Percentiles rank a stretch among this genome's conserved stretches.
phyloP scores from a whole-genome alignment of 805 yeast species.

The Wickerhamiella occidentalis region DNA sequence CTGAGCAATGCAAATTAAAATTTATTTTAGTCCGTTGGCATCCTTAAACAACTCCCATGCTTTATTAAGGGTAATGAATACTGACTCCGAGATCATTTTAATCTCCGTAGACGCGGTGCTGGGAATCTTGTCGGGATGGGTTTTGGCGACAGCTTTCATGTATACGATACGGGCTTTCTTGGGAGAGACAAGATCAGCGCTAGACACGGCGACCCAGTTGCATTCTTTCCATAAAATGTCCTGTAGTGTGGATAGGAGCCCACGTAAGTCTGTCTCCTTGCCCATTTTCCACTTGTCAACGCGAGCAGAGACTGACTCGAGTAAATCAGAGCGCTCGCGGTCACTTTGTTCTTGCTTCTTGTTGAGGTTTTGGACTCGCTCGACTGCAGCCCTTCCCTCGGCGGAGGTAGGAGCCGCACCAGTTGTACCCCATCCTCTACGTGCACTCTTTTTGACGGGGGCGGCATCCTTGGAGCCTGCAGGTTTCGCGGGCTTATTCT shows the following conservation, averaged over 20 bases:
- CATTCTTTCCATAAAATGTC: slow-evolving; percentile 53
- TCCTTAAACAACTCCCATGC: slow-evolving; percentile 80
- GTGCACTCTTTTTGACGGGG: slow-evolving; percentile 12
- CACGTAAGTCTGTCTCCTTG: slow-evolving; percentile 71
- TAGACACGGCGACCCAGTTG: slow-evolving; percentile 53
- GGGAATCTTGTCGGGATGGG: slow-evolving; percentile 76
- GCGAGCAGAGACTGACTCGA: slow-evolving; percentile 47
- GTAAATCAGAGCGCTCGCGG: slow-evolving; percentile 44
- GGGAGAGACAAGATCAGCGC: slow-evolving; percentile 72
- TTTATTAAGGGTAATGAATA: slow-evolving; percentile 67
- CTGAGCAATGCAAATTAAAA: not conserved
- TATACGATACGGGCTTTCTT: slow-evolving; percentile 79
- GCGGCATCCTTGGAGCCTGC: not conserved
- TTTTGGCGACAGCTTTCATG: slow-evolving; percentile 65
- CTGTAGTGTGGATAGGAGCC: slow-evolving; percentile 58
- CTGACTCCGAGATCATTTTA: slow-evolving; percentile 75
- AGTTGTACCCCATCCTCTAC: slow-evolving; percentile 20
- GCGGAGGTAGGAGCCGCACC: slow-evolving; percentile 23
- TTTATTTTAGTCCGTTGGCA: slow-evolving; percentile 14
- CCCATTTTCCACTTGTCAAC: slow-evolving; percentile 57
- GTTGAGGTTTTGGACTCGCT: slow-evolving; percentile 40
- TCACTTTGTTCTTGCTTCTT: slow-evolving; percentile 38
- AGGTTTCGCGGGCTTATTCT: slow-evolving; percentile 23
- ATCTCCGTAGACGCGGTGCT: slow-evolving; percentile 49
- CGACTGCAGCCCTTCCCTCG: slow-evolving; percentile 36